Evolutionary conservation across 208 protist species (phyloP), one percentile per base, ranked within the genome.

Genomic region (Paratrypanosoma confusum): DNA sequence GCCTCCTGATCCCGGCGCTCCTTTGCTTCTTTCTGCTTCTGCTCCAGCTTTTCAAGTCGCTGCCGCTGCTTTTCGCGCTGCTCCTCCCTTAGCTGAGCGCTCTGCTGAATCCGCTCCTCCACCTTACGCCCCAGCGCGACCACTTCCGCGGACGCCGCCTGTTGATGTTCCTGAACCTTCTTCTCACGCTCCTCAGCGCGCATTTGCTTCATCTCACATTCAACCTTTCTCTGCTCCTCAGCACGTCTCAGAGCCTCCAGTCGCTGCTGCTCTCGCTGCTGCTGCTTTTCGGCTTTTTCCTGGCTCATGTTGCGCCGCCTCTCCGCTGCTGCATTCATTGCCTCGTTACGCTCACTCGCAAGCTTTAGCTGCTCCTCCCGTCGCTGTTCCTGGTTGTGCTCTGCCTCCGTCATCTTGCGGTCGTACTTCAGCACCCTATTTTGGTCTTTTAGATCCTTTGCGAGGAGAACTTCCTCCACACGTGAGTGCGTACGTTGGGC

Each of bases 381-480:
- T 40, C 71, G 64, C 41, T 80, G 71, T 33, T 85, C 74, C 43
- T 80, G 73, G 24, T 84, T 80, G 22, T 86, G 81, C 33, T 81
- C 73, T 20, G 69, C 71, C 13, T 81, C 68, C 25, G 53, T 75
- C 81, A 86, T 90, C 45, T 81, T 85, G 32, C 71, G 69, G 42
- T 76, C 73, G 4, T 83, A 43, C 21, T 74, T 27, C 17, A 90
- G 59, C 23, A 43, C 67, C 38, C 84, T 86, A 17, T 69, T 82
- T 44, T 86, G 76, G 18, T 74, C 66, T 5, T 67, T 62, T 24
- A 83, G 55, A 35, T 81, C 76, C 36, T 84, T 82, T 11, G 67
- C 81, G 3, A 91, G 62, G 1, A 66, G 52, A 22, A 87, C 82
- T 40, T 91, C 78, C 22, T 91, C 82, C 4, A 85, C 72, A 6